phyloP scores from a whole-genome alignment of 371 early-diverging fungal genomes.

The Syncephalastrum sp. region DNA sequence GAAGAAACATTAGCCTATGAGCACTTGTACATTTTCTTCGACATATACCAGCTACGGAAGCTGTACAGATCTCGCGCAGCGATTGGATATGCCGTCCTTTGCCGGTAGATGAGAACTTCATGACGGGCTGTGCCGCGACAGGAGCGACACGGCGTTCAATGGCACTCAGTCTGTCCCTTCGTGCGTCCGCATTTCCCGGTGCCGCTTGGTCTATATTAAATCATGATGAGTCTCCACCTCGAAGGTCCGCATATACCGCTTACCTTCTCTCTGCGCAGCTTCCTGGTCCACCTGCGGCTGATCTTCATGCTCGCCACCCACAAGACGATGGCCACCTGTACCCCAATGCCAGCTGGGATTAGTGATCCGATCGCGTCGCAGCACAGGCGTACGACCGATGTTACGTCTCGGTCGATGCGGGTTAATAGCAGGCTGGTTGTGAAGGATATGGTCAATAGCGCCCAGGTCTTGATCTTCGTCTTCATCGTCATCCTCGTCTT shows the following conservation, averaged over 20 bases:
- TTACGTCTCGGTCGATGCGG: slow-evolving; percentile 4
- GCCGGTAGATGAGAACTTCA: background rate
- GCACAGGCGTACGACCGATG: slow-evolving; percentile 1
- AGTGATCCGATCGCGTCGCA: slow-evolving; percentile 9
- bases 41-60: slow-evolving; percentile 24
- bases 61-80: slow-evolving; percentile 28
- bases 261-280: background rate
- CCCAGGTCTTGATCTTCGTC: slow-evolving; percentile 4
- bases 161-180: slow-evolving; percentile 14
- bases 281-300: background rate
- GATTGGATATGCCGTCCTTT: slow-evolving; percentile 16
- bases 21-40: background rate
- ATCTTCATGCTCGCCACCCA: slow-evolving; percentile 1
- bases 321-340: slow-evolving; percentile 14
- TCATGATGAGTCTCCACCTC: background rate
- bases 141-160: slow-evolving; percentile 14
- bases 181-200: background rate
- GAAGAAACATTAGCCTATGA: background rate
- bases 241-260: background rate
- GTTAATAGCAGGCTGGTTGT: slow-evolving; percentile 11
- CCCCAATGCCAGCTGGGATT: slow-evolving; percentile 23
- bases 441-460: background rate
- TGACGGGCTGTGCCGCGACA: background rate
- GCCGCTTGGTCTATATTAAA: background rate
- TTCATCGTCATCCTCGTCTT: slow-evolving; percentile 3